These are phyloP conservation scores for Alectoria sarmentosa DNA, from an alignment of 495 filamentous ascomycete genomes.

Conservation along the genomic window DNA sequence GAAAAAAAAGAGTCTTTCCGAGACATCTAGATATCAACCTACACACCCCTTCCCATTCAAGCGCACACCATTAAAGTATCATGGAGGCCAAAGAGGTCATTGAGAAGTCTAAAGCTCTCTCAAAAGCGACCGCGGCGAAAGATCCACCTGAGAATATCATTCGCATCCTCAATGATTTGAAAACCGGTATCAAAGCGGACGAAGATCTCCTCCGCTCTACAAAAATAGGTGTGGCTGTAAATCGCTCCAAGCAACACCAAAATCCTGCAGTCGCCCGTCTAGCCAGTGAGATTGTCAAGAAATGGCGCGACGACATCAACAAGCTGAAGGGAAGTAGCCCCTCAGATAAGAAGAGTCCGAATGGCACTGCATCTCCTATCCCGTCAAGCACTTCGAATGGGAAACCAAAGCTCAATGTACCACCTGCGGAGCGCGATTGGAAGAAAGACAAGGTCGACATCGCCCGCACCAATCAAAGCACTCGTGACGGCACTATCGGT, in stretches of 20 bases:
- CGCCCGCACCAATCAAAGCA: conserved; percentile 58
- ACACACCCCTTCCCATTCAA: neutral
- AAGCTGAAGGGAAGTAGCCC: conserved; percentile 55
- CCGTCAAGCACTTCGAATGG: conserved; percentile 11
- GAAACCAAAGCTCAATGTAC: conserved; percentile 57
- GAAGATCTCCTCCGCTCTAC: conserved; percentile 83
- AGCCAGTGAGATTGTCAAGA: conserved; percentile 72
- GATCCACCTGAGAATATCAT: conserved; percentile 60
- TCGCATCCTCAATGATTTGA: conserved; percentile 64
- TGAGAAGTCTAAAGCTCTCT: conserved; percentile 60
- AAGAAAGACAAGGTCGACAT: conserved; percentile 71
- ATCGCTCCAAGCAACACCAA: conserved; percentile 67
- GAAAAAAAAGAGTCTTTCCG: neutral
- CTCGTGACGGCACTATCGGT: conserved; percentile 76
- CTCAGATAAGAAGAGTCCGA: conserved; percentile 40
- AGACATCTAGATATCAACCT: neutral
- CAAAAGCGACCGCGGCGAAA: conserved; percentile 63
- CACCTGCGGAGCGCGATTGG: conserved; percentile 70
- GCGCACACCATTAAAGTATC: neutral
- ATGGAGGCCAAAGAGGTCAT: conserved; percentile 84
- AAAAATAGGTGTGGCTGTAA: conserved; percentile 81
- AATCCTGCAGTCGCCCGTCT: conserved; percentile 68
- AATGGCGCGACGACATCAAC: conserved; percentile 79
- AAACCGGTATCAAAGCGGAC: conserved; percentile 69
- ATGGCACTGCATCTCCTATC: conserved; percentile 34